Evolutionary conservation across 1,139 yeast genomes (phyloP).

Genomic region (Yamadazyma buinensis): DNA sequence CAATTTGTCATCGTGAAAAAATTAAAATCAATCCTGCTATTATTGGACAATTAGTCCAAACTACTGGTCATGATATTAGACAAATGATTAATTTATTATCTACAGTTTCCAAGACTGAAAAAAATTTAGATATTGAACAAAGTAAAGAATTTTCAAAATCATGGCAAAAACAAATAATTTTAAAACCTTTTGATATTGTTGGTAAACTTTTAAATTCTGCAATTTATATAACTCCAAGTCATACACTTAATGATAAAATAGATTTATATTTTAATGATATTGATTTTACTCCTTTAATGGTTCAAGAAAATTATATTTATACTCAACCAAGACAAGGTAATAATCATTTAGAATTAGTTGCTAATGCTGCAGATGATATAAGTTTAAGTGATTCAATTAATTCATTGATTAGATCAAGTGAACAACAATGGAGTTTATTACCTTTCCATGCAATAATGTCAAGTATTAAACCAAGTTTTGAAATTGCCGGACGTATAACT

Average conservation of each 20-base stretch:
- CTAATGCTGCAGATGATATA: conserved; percentile 82
- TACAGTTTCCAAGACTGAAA: conserved; percentile 73
- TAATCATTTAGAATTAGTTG: conserved; percentile 57
- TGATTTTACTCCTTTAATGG: conserved; percentile 92
- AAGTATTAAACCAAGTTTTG: conserved; percentile 74
- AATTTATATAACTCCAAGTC: conserved; percentile 50
- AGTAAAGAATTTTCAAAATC: conserved; percentile 53
- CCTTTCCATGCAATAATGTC: conserved; percentile 92
- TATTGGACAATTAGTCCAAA: conserved; percentile 78
- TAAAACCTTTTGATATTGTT: conserved; percentile 90
- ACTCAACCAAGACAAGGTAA: conserved; percentile 47
- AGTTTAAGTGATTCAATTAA: conserved; percentile 81
- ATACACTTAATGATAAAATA: conserved; percentile 75
- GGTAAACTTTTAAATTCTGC: conserved; percentile 65
- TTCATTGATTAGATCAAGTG: conserved; percentile 77
- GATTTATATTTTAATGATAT: conserved; percentile 92
- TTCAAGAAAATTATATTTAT: conserved; percentile 84
- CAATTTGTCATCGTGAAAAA: conserved; percentile 84
- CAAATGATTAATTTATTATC: conserved; percentile 89
- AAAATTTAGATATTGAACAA: conserved; percentile 50
- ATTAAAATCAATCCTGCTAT: conserved; percentile 76
- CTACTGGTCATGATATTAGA: conserved; percentile 88
- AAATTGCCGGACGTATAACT: conserved; percentile 67
- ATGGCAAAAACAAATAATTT: conserved; percentile 88
- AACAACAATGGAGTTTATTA: conserved; percentile 93